These are phyloP conservation scores for Claviceps paspali DNA, from an alignment of 2,329 filamentous ascomycete genomes.

Conservation along the genomic window DNA sequence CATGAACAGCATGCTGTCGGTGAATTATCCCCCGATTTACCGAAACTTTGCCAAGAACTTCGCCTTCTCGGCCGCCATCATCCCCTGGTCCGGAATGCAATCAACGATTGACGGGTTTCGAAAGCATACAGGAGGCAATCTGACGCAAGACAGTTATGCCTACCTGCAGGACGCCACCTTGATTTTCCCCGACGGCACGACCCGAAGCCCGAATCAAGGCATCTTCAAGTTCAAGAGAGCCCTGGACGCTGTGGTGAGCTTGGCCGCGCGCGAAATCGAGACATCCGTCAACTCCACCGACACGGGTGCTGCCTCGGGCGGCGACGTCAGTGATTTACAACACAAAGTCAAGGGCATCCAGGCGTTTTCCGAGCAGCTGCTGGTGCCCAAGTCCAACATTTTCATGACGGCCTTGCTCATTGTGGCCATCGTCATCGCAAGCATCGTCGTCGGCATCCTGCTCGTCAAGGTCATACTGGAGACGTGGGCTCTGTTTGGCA, in stretches of 20 bases:
- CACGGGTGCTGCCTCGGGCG: constrained; percentile 7
- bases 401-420: constrained; percentile 92
- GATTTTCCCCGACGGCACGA: constrained; percentile 48
- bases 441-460: constrained; percentile 72
- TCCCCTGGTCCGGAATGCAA: constrained; percentile 74
- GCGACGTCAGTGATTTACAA: constrained; percentile 20
- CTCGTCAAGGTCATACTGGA: constrained; percentile 87
- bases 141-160: constrained; percentile 62
- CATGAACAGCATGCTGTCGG: constrained; percentile 91
- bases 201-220: constrained; percentile 24
- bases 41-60: constrained; percentile 87
- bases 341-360: constrained; percentile 58
- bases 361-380: constrained; percentile 68
- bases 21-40: constrained; percentile 76
- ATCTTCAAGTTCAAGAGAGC: constrained; percentile 39
- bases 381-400: constrained; percentile 75
- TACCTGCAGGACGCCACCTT: constrained; percentile 64
- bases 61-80: constrained; percentile 71
- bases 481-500: constrained; percentile 77
- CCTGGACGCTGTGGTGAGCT: constrained; percentile 25
- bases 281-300: constrained; percentile 27
- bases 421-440: constrained; percentile 73
- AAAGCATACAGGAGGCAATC: constrained; percentile 64
- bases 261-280: constrained; percentile 38
- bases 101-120: constrained; percentile 73